Conservation (phyloP, 2,329 filamentous ascomycete species). For the Albifimbria verrucaria region DNA sequence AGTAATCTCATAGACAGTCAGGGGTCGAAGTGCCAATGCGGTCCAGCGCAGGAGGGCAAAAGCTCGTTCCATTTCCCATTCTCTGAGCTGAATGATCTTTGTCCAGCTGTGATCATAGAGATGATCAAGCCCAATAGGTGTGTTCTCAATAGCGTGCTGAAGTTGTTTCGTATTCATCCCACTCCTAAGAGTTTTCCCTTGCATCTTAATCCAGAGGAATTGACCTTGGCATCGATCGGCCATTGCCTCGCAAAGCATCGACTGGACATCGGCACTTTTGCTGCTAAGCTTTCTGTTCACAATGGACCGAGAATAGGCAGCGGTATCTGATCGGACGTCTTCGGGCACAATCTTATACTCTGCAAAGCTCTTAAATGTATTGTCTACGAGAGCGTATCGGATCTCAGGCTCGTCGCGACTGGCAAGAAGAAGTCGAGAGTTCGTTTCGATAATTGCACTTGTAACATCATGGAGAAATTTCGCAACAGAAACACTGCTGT, state of each 20-base stretch:
- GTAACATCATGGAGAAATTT: conserved; percentile 16
- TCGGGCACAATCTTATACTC: conserved; percentile 16
- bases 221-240: conserved; percentile 25
- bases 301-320: conserved; percentile 17
- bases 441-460: conserved; percentile 6
- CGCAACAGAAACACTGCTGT: conserved; percentile 4
- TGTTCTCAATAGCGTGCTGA: conserved; percentile 19
- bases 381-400: conserved; percentile 9
- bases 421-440: conserved; percentile 19
- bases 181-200: conserved; percentile 17
- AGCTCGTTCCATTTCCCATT: conserved; percentile 15
- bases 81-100: conserved; percentile 11
- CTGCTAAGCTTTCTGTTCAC: conserved; percentile 23
- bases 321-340: conserved; percentile 20
- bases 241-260: conserved; percentile 19
- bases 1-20: conserved; percentile 17
- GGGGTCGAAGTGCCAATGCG: conserved; percentile 16
- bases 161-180: conserved; percentile 25
- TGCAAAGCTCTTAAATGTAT: neutral
- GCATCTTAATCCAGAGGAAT: conserved; percentile 30
- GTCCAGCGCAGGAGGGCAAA: conserved; percentile 26
- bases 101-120: conserved; percentile 29
- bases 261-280: conserved; percentile 14
- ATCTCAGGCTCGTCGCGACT: conserved; percentile 22
- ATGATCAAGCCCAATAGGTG: conserved; percentile 20